Base-by-base conservation (phyloP, 768 basidiomycete species). In the Termitomyces bulborhizus region DNA sequence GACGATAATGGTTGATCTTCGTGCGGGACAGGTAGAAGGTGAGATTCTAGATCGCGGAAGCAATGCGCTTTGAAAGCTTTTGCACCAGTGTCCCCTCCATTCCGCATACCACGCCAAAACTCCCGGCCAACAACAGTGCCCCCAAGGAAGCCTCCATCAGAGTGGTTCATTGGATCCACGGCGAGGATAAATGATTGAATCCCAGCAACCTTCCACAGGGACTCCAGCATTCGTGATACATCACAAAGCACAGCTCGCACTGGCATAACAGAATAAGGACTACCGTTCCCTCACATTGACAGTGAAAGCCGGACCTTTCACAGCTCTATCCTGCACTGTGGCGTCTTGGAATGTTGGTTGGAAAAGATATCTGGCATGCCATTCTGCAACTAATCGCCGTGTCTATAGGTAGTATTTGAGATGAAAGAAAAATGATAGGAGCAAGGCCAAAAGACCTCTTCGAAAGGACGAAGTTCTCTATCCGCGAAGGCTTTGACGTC, bases 181-280 rank as follows among this genome's bases (percentile, higher is more conserved):
- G 81, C 81, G 3, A 88, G 73, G 40, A 86, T 58, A 61, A 86
- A 83, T 0, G 85, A 82, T 43, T 88, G 82, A 4, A 82, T 67
- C 3, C 82, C 82, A 8, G 78, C 71, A 12, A 76, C 68, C 11
- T 66, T 68, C 29, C 72, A 69, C 4, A 88, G 69, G 11, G 78
- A 75, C 61, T 86, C 84, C 21, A 88, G 70, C 27, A 75, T 71
- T 26, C 69, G 71, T 29, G 84, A 85, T 3, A 78, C 69, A 53
- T 79, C 72, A 43, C 70, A 70, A 27, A 86, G 75, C 40, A 78
- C 68, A 40, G 71, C 65, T 46, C 71, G 69, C 43, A 79, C 83
- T 85, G 66, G 43, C 46, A 53, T 27, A 40, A 60, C 53, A 54
- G 50, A 32, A 55, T 64, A 42, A 62, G 59, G 57, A 52, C 54